phyloP scores from a whole-genome alignment of 1,284 basidiomycete genomes.

The Microbotryum scabiosae region DNA sequence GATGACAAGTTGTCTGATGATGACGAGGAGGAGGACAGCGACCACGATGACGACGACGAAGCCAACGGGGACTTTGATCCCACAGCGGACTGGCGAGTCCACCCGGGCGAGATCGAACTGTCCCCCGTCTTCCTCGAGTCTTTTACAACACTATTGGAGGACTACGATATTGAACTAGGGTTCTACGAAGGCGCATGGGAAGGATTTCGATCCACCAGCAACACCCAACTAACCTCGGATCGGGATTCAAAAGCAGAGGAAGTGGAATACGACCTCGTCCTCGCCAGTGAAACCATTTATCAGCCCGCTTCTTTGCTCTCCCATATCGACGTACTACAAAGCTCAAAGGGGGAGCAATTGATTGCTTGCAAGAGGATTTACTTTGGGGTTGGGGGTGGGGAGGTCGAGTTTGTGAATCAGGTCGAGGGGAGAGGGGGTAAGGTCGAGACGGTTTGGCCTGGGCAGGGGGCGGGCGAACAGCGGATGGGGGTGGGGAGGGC shows the following conservation, averaged over 20 bases:
- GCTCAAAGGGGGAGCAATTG: slow-evolving; percentile 39
- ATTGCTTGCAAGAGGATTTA: slow-evolving; percentile 86
- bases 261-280: slow-evolving; percentile 56
- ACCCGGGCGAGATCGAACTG: slow-evolving; percentile 52
- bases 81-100: slow-evolving; percentile 16
- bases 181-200: slow-evolving; percentile 80
- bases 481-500: slow-evolving; percentile 43
- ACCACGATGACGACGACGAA: too few relatives aligned
- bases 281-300: slow-evolving; percentile 60
- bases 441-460: slow-evolving; percentile 46
- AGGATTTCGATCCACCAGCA: slow-evolving; percentile 13
- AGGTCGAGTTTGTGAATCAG: slow-evolving; percentile 59
- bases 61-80: too few relatives aligned
- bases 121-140: slow-evolving; percentile 55
- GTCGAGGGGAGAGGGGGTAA: slow-evolving; percentile 44
- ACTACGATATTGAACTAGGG: slow-evolving; percentile 52
- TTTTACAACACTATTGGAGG: slow-evolving; percentile 54
- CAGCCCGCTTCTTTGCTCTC: background rate
- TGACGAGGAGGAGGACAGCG: too few relatives aligned
- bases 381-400: slow-evolving; percentile 90
- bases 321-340: too few relatives aligned
- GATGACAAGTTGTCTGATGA: too few relatives aligned
- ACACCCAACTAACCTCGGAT: slow-evolving; percentile 52
- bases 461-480: slow-evolving; percentile 49
- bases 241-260: slow-evolving; percentile 11